Base-by-base conservation (phyloP, 2,329 filamentous ascomycete species). In the Penicillium sp. region DNA sequence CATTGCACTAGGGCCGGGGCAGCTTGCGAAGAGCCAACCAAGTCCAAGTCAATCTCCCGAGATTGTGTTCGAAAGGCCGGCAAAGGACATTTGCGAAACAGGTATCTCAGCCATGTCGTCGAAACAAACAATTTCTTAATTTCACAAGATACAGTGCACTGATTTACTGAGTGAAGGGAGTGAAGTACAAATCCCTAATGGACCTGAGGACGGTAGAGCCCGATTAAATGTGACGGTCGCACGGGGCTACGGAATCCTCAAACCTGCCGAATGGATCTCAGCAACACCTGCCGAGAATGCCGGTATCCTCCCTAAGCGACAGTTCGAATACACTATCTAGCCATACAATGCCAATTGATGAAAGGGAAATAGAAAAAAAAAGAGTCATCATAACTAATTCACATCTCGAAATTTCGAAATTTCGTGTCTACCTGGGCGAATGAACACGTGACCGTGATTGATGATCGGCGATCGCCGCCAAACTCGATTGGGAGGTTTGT, bases 401-500 rank as follows among this genome's bases (percentile, higher is more conserved):
- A 38, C 4, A 26, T 26, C 24, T 26, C 39, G 12, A 28, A 21
- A n/a, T 9, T 24, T 12, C 38, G 13, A 42, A 8, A 42, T 23
- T 28, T 28, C 21, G 24, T 24, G 41, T 24, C 18, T n/a, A 6
- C 13, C 8, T 42, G 24, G 24, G 13, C 41, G n/a, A 16, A 3
- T 4, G 24, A 7, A 28, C 54, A 58, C 54, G 57, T 58, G 57
- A 56, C 7, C 6, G 28, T 55, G 52, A 45, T 16, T 36, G 23
- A 24, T 47, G 63, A 66, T 68, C 61, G 61, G 53, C 55, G 63
- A 65, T 52, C 12, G 54, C 34, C 43, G 47, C 61, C 28, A 62
- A 65, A 47, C 70, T 68, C n/a, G 43, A 69, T 71, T 49, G 58
- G 67, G 71, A 73, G 68, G 72, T 72, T 73, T 73, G 70, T 73